Evolutionary conservation across 495 filamentous ascomycete species (phyloP).

Genomic region (Chaetomium tenue): DNA sequence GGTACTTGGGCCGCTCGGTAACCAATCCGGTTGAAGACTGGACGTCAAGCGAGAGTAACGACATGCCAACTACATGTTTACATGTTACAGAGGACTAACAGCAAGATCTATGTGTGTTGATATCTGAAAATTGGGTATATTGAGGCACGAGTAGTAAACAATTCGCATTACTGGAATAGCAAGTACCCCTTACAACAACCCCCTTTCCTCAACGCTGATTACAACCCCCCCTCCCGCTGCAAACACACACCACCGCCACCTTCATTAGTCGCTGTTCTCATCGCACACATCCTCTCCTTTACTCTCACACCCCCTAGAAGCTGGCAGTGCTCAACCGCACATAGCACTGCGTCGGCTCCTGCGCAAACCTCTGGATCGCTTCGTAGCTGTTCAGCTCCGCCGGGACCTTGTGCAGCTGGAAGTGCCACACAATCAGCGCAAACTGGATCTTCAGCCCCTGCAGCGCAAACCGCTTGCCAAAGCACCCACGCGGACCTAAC

Average conservation of each 20-base stretch:
- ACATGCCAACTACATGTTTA: no score
- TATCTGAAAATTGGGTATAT: no score
- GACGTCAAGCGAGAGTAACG: no score
- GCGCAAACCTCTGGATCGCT: conserved; percentile 30
- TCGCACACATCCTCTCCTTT: neutral
- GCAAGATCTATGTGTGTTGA: no score
- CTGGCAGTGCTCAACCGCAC: conserved; percentile 24
- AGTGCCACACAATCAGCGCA: conserved; percentile 41
- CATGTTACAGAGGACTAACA: no score
- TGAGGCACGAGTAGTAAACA: no score
- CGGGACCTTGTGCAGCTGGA: conserved; percentile 32
- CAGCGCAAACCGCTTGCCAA: conserved; percentile 48
- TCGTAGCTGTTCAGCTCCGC: conserved; percentile 30
- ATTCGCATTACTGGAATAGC: no score
- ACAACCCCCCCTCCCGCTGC: no score
- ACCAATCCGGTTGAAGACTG: no score
- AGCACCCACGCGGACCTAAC: conserved; percentile 53
- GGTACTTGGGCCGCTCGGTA: no score
- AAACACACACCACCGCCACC: neutral
- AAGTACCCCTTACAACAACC: no score
- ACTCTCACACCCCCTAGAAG: neutral
- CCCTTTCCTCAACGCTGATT: no score
- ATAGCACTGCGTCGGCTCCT: conserved; percentile 34
- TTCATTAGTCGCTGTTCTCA: neutral
- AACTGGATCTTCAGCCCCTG: conserved; percentile 39